A percentile compares a stretch with the other conserved stretches of the same genome.
Conservation (phyloP, 768 basidiomycete genomes). For the Mycena pura region DNA sequence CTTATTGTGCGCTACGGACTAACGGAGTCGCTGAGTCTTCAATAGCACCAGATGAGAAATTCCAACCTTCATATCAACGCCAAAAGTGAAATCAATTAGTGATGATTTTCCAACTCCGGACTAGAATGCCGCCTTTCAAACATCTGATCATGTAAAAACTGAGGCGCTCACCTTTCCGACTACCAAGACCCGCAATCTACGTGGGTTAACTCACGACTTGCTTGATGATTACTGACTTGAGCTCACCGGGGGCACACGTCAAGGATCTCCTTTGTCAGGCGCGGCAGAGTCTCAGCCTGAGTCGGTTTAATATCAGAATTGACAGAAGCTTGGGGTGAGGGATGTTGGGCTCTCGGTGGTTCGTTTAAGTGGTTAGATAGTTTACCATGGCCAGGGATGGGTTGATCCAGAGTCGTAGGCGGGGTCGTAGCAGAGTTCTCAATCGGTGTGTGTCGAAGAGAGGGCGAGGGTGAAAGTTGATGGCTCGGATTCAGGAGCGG, state of each 20-base stretch:
- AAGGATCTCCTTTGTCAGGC: background rate
- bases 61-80: background rate
- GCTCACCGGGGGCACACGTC: constrained; percentile 2
- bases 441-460: no score
- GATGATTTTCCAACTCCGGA: constrained; percentile 6
- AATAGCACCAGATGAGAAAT: background rate
- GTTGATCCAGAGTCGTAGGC: no score
- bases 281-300: no score
- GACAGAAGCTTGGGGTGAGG: no score
- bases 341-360: no score
- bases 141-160: background rate
- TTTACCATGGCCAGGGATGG: no score
- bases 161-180: background rate
- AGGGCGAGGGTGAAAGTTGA: no score
- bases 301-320: no score
- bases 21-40: background rate
- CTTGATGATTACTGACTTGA: no score
- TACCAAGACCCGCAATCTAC: constrained; percentile 3
- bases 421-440: no score
- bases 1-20: background rate
- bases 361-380: no score
- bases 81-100: constrained; percentile 3
- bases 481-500: no score
- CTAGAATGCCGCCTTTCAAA: background rate
- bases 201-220: background rate